A percentile compares a stretch with the other conserved stretches of the same genome.
phyloP scores from a whole-genome alignment of 1,284 basidiomycete species.

The Uromyces viciae-fabae region DNA sequence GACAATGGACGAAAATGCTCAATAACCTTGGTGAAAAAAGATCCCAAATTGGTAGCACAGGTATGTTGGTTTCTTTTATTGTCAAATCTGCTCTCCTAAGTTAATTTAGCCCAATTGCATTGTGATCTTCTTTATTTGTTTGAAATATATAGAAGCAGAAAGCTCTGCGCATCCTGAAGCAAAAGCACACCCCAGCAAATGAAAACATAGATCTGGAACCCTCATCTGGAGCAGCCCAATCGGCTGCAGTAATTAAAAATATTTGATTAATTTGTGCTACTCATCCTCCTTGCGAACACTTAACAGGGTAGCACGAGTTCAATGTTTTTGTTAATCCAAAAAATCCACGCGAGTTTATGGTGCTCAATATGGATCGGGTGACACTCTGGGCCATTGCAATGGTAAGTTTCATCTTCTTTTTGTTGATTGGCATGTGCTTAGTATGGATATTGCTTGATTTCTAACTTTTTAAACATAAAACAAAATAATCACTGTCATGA shows the following conservation, averaged over 20 bases:
- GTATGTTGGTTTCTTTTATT: neutral
- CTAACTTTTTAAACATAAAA: too few species aligned
- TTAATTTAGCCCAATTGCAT: too few species aligned
- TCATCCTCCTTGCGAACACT: neutral
- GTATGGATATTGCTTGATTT: too few species aligned
- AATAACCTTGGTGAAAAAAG: neutral
- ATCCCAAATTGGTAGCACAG: neutral
- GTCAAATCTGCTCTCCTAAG: too few species aligned
- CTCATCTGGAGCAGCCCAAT: neutral
- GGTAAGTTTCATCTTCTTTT: too few species aligned
- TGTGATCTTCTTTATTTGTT: neutral
- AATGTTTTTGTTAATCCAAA: neutral
- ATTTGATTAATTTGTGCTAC: neutral
- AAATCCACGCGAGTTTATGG: neutral
- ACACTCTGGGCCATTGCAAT: neutral
- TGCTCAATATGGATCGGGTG: neutral
- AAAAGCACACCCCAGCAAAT: neutral
- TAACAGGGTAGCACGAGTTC: neutral
- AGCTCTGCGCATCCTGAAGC: neutral
- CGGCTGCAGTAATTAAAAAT: neutral
- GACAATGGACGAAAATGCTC: neutral
- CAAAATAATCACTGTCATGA: too few species aligned
- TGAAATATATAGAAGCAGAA: neutral
- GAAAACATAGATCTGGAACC: neutral
- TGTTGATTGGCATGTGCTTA: too few species aligned